These are phyloP conservation scores for Kluyveromyces aestuarii DNA, from an alignment of 805 yeast genomes.

Conservation along the genomic window DNA sequence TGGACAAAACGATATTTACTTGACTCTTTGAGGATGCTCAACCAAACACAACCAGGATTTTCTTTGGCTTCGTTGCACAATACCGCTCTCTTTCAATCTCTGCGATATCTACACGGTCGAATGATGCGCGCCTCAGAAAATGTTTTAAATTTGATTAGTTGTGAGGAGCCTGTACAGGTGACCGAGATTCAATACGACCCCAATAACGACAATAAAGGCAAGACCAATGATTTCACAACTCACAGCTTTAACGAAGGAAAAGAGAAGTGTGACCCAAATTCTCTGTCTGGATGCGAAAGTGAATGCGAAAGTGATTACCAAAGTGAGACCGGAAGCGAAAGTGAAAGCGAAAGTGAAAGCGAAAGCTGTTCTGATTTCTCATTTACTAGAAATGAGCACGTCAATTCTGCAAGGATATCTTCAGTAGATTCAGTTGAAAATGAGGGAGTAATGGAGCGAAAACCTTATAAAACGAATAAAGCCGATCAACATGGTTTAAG, in stretches of 20 bases:
- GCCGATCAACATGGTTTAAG: slow-evolving; percentile 7
- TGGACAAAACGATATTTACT: slow-evolving; percentile 17
- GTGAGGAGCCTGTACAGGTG: not conserved
- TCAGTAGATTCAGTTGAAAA: not conserved
- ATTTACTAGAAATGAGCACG: not conserved
- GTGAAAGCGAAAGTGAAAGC: not conserved
- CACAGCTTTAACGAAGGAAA: not conserved
- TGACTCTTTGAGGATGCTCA: slow-evolving; percentile 15
- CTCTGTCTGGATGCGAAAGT: not conserved
- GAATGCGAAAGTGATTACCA: not conserved
- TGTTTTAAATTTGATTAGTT: not conserved
- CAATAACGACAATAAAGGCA: not conserved
- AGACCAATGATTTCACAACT: not conserved
- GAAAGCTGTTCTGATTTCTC: not conserved
- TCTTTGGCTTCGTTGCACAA: slow-evolving; percentile 5
- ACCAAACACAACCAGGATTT: slow-evolving; percentile 8
- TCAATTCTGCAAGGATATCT: not conserved
- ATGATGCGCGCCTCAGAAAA: not conserved
- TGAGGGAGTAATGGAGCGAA: not conserved
- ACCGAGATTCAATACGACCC: not conserved
- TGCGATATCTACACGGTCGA: slow-evolving; percentile 4
- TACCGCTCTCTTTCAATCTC: slow-evolving; percentile 12
- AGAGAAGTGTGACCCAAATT: not conserved
- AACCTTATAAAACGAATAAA: not conserved
- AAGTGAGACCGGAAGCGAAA: no score